Percentiles rank a stretch among this genome's conserved stretches.
phyloP scores from a whole-genome alignment of 371 early-diverging fungal genomes.

The Lichtheimia corymbifera region DNA sequence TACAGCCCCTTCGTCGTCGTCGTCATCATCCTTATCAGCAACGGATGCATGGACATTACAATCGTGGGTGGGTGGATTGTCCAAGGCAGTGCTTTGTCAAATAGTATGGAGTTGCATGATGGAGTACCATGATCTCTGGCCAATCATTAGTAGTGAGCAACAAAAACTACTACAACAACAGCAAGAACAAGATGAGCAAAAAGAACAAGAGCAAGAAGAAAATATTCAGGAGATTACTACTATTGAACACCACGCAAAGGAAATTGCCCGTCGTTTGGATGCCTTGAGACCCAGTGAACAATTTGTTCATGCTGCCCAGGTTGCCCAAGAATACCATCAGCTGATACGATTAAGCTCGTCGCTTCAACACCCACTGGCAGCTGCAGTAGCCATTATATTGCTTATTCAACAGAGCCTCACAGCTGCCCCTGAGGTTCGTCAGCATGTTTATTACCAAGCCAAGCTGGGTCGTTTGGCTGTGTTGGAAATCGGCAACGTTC shows the following conservation, averaged over 20 bases:
- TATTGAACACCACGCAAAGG: slow-evolving; percentile 21
- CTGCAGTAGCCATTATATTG: slow-evolving; percentile 25
- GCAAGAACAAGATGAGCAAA: background rate
- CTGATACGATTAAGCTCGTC: slow-evolving; percentile 21
- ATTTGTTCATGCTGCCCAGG: slow-evolving; percentile 28
- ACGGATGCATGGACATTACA: slow-evolving; percentile 16
- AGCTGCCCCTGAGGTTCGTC: slow-evolving; percentile 39
- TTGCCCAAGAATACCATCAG: slow-evolving; percentile 24
- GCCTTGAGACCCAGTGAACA: slow-evolving; percentile 35
- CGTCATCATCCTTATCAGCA: slow-evolving; percentile 12
- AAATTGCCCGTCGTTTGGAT: slow-evolving; percentile 28
- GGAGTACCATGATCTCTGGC: slow-evolving; percentile 10
- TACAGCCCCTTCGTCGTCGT: no score
- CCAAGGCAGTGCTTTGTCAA: slow-evolving; percentile 33
- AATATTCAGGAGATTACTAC: slow-evolving; percentile 11
- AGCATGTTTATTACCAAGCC: slow-evolving; percentile 37
- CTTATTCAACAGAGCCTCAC: slow-evolving; percentile 31
- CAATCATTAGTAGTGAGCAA: background rate
- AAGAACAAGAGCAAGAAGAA: background rate
- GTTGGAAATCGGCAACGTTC: slow-evolving; percentile 32
- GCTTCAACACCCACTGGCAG: slow-evolving; percentile 19
- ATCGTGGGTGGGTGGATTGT: slow-evolving; percentile 28
- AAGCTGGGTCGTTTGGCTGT: slow-evolving; percentile 39
- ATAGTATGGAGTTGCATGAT: slow-evolving; percentile 25
- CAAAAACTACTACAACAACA: background rate